These are phyloP conservation scores for Fomitopsis pulvina DNA, from an alignment of 768 basidiomycete species.

Conservation along the genomic window DNA sequence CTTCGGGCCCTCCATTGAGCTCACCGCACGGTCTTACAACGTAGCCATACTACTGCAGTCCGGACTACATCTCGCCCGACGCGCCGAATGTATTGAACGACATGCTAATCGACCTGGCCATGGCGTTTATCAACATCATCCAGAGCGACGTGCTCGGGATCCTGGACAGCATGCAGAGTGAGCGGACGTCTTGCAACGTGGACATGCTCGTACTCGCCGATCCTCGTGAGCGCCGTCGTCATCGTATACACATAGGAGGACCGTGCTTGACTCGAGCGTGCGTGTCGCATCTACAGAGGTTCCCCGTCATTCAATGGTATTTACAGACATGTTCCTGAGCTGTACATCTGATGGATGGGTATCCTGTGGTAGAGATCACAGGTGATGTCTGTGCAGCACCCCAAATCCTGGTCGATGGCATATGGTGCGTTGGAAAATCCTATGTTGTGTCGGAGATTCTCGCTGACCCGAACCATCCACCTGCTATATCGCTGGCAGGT, in stretches of 20 bases:
- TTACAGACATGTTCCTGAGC: no score
- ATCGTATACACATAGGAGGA: slow-evolving; percentile 47
- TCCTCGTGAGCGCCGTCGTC: slow-evolving; percentile 44
- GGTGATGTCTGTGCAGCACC: no score
- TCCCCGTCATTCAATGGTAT: no score
- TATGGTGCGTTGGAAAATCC: no score
- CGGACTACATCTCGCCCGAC: slow-evolving; percentile 53
- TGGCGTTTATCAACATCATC: slow-evolving; percentile 75
- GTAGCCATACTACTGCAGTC: slow-evolving; percentile 41
- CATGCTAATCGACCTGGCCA: slow-evolving; percentile 58
- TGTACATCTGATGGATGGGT: no score
- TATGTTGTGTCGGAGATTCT: no score
- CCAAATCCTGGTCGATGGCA: no score
- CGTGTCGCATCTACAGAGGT: no score
- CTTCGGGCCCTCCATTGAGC: neutral
- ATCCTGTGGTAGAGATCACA: no score
- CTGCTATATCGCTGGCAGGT: no score
- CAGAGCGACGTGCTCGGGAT: slow-evolving; percentile 40
- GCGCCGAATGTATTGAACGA: slow-evolving; percentile 43
- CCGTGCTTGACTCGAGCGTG: slow-evolving; percentile 21
- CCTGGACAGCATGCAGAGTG: slow-evolving; percentile 49
- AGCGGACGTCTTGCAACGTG: slow-evolving; percentile 38
- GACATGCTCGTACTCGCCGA: slow-evolving; percentile 53
- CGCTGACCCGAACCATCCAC: no score
- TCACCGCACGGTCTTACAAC: neutral